Evolutionary conservation across 2,329 filamentous ascomycete genomes (phyloP), one percentile per base, ranked within the genome.

Genomic region (Colletotrichum navitas): DNA sequence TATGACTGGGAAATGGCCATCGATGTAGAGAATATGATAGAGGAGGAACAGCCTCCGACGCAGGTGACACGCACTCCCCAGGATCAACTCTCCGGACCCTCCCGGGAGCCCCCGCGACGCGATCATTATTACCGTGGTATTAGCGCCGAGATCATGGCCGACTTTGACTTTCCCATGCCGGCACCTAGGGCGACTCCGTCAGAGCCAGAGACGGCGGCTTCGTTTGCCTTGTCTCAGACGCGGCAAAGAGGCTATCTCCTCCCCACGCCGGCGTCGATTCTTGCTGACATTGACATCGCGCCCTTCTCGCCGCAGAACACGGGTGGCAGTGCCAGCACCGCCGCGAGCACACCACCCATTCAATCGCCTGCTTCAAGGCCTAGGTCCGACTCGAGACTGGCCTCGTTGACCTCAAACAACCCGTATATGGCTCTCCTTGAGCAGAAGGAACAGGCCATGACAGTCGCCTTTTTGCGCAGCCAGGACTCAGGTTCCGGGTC

Each of bases 381-480:
- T 3, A 55, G 54, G n/a, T 60, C 60, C 26, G 18, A 41, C 21
- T 72, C 52, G 6, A 54, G 47, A 52, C 11, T 24, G 36, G 18
- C 24, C 2, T 14, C 29, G 16, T 16, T 63, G 7, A n/a, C 36
- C 12, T 63, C 72, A 18, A 76, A 66, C 34, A 80, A 80, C 51
- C 79, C 79, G 65, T 80, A 80, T 59, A 73, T 77, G 52, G 71
- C 74, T 60, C 72, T 79, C 47, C 75, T 80, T 61, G 78, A 80
- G 71, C 75, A 78, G 65, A 78, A 76, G 43, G 78, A 81, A 43
- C 71, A 77, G 61, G 76, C 76, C 66, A 78, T 80, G 77, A 76
- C 76, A 36, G 69, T 75, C 41, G 76, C 76, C 52, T 79, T 78
- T 63, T 74, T 80, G n/a, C 77, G 76, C 36, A 78, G 71, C 47